Conservation (phyloP, 1,139 yeast genomes). For the Geotrichum klebahnii region DNA sequence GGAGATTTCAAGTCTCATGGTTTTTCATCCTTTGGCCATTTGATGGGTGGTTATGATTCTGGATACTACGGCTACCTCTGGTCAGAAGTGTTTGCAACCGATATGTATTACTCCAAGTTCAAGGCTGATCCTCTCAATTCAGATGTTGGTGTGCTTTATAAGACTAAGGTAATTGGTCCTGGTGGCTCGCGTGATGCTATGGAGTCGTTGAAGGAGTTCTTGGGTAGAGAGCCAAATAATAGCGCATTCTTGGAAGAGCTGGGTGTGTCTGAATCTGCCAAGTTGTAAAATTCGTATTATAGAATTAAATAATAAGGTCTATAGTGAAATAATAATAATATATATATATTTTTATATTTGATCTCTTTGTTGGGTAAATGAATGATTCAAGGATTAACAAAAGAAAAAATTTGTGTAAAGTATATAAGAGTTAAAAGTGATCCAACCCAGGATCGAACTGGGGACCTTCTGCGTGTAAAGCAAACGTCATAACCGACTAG, state of each 20-base stretch:
- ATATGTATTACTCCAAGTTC: slow-evolving; percentile 72
- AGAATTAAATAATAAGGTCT: not conserved
- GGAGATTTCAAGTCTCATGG: slow-evolving; percentile 59
- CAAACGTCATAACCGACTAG: slow-evolving; percentile 99
- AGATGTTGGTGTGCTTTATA: slow-evolving; percentile 57
- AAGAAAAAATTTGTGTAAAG: not conserved
- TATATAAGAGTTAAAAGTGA: slow-evolving; percentile 43
- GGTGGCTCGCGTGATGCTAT: slow-evolving; percentile 72
- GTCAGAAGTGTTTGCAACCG: slow-evolving; percentile 82
- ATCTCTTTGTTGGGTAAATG: not conserved
- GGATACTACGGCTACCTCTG: slow-evolving; percentile 86
- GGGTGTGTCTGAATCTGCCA: slow-evolving; percentile 37
- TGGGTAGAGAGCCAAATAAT: slow-evolving; percentile 73
- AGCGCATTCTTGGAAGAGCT: slow-evolving; percentile 66
- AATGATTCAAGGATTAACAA: not conserved
- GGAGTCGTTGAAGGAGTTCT: slow-evolving; percentile 58
- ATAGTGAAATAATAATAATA: not conserved
- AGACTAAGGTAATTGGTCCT: slow-evolving; percentile 62
- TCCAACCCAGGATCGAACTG: slow-evolving; percentile 99
- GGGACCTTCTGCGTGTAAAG: slow-evolving; percentile 99
- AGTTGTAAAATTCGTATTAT: slow-evolving; percentile 4
- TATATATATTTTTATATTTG: not conserved
- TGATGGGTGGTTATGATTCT: slow-evolving; percentile 80
- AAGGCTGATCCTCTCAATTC: slow-evolving; percentile 63
- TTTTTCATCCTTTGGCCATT: slow-evolving; percentile 73